Evolutionary conservation across 2,329 filamentous ascomycete species (phyloP), one percentile per base, ranked within the genome.

Genomic region (Albophoma yamanashiensis): DNA sequence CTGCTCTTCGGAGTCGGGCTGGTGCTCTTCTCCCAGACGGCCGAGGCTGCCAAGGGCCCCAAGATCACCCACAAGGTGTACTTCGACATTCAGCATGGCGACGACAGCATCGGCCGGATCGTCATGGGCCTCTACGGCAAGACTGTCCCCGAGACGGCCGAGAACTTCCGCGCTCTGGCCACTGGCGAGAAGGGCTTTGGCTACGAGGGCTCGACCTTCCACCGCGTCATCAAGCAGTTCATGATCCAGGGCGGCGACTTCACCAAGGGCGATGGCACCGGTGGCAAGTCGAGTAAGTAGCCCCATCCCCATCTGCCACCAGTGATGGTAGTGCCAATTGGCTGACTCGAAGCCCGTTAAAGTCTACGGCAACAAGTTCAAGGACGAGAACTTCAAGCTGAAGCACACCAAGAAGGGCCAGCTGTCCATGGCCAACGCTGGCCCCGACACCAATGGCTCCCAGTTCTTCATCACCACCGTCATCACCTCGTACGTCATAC

Each of bases 61-160:
- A 95, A 94, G 86, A 93, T 97, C 80, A 97, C 92, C 69, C 82
- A 90, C 82, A 96, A 96, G 86, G 91, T 94, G 76, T 94, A 85
- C 82, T 93, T 95, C 75, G 90, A 94, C 75, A 87, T 95, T 66
- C 77, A 82, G 69, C 86, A 91, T 70, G 91, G 88, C 70, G 90
- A 90, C 64, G 80, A 91, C 76, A 73, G 82, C 56, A 71, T 93
- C 50, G 91, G 91, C 63, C 85, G 88, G 63, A 82, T 95, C 67
- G 87, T 91, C 66, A 84, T 94, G 42, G 91, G 91, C 67, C 86
- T 95, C 57, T 95, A 94, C 73, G 91, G 90, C 77, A 91, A 91
- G 82, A 93, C 89, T 50, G 88, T 91, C 38, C 91, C 91, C 69
- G 86, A 91, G 83, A 88, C 85, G 22, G 72, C 76, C 45, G 83